Evolutionary conservation across 2,329 filamentous ascomycete species (phyloP).

Genomic region (Cladosporium sp.): DNA sequence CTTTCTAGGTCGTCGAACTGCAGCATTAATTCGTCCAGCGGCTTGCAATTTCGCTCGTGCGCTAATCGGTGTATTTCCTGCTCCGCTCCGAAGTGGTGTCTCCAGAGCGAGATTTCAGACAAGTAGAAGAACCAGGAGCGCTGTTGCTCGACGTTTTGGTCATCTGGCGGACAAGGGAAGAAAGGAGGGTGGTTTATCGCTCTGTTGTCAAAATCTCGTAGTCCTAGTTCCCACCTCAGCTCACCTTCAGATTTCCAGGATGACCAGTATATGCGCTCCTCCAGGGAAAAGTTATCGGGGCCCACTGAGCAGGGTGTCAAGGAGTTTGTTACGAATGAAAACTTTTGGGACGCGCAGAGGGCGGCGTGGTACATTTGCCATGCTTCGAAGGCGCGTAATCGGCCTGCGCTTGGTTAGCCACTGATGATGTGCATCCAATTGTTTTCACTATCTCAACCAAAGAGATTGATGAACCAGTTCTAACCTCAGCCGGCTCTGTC

Average conservation of each 20-base stretch:
- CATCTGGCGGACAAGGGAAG: slow-evolving; percentile 34
- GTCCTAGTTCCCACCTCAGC: slow-evolving; percentile 41
- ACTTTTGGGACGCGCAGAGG: slow-evolving; percentile 43
- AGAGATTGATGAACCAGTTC: too few species aligned
- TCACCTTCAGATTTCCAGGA: slow-evolving; percentile 55
- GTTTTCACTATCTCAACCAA: too few species aligned
- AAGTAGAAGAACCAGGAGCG: slow-evolving; percentile 51
- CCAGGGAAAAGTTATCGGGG: slow-evolving; percentile 28
- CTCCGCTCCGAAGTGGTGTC: slow-evolving; percentile 41
- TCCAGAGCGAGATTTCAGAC: slow-evolving; percentile 51
- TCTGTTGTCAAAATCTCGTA: slow-evolving; percentile 39
- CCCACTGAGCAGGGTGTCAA: slow-evolving; percentile 21
- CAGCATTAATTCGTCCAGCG: slow-evolving; percentile 6
- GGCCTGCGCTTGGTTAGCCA: slow-evolving; percentile 38
- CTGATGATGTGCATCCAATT: too few species aligned
- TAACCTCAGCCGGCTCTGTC: too few species aligned
- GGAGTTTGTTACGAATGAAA: slow-evolving; percentile 32
- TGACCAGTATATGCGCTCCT: slow-evolving; percentile 53
- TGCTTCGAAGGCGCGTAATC: slow-evolving; percentile 45
- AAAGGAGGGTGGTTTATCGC: slow-evolving; percentile 33
- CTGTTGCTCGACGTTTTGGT: slow-evolving; percentile 32
- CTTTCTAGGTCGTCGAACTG: slow-evolving; percentile 19
- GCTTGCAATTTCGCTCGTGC: slow-evolving; percentile 2
- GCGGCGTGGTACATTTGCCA: slow-evolving; percentile 53
- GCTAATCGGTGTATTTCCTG: slow-evolving; percentile 24